A percentile compares a stretch with the other conserved stretches of the same genome.
Evolutionary conservation across 169 alveolate genomes (phyloP).

Genomic region (Toxoplasma gondii): DNA sequence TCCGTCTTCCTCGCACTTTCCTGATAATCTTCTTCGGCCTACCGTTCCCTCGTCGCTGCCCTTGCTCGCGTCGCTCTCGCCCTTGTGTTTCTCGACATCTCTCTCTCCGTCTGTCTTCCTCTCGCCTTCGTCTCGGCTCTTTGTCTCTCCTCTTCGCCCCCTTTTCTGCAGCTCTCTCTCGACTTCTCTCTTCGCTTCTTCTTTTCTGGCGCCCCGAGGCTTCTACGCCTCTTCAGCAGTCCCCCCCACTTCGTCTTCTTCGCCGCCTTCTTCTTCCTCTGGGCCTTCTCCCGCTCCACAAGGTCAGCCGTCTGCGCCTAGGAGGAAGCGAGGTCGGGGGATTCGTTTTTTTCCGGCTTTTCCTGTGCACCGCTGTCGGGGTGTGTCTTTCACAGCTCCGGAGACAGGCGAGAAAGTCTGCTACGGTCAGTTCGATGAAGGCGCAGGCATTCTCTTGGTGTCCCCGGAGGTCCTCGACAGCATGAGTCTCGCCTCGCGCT

Average conservation of each 20-base stretch:
- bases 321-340: background rate
- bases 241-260: background rate
- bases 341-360: conserved; percentile 23
- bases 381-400: background rate
- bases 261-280: background rate
- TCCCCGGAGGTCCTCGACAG: background rate
- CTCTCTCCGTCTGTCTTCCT: background rate
- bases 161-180: background rate
- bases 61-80: background rate
- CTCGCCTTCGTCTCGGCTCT: background rate
- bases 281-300: background rate
- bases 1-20: background rate
- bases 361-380: conserved; percentile 37
- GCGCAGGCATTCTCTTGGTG: background rate
- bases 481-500: background rate
- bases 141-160: background rate
- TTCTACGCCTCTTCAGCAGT: background rate
- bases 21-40: background rate
- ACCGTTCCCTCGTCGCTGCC: background rate
- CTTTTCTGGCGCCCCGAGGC: background rate
- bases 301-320: background rate
- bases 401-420: background rate
- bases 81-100: background rate
- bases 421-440: conserved; percentile 12
- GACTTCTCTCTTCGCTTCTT: background rate